phyloP scores from a whole-genome alignment of 1,284 basidiomycete genomes.

The Marasmius oreades region DNA sequence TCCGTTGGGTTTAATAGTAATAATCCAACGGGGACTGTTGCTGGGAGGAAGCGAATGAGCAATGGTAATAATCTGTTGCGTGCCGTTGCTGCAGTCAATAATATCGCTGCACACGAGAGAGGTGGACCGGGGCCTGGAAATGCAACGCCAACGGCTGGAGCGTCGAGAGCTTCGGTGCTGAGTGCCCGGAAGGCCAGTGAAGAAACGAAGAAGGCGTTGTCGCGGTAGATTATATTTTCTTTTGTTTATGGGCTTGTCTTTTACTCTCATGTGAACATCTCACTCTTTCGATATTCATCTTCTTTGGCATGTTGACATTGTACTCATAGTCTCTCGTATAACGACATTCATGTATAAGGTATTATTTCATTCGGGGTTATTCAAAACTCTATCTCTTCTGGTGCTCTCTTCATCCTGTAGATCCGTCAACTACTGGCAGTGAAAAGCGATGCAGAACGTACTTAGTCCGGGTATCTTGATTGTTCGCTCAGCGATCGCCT shows the following conservation, averaged over 20 bases:
- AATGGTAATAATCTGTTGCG: constrained; percentile 48
- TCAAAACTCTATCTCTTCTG: too few species aligned
- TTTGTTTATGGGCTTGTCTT: neutral
- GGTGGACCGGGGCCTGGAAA: constrained; percentile 14
- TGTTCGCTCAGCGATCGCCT: too few species aligned
- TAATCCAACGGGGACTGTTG: constrained; percentile 19
- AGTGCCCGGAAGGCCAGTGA: constrained; percentile 46
- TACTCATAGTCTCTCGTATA: neutral
- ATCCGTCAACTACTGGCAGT: too few species aligned
- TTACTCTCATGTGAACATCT: neutral
- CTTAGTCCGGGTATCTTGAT: too few species aligned
- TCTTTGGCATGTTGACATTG: neutral
- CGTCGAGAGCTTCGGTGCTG: constrained; percentile 35
- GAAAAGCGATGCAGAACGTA: too few species aligned
- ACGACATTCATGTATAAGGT: neutral
- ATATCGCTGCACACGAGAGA: constrained; percentile 23
- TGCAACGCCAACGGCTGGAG: constrained; percentile 9
- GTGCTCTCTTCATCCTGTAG: too few species aligned
- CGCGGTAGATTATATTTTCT: constrained; percentile 27
- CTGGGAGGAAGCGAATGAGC: constrained; percentile 40
- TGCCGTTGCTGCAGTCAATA: constrained; percentile 62
- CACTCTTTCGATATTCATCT: neutral
- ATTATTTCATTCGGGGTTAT: neutral
- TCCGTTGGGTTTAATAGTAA: neutral
- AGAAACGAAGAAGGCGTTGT: constrained; percentile 47